Base-by-base conservation (phyloP, 805 yeast genomes). In the Sungouiozyma intestinalis region DNA sequence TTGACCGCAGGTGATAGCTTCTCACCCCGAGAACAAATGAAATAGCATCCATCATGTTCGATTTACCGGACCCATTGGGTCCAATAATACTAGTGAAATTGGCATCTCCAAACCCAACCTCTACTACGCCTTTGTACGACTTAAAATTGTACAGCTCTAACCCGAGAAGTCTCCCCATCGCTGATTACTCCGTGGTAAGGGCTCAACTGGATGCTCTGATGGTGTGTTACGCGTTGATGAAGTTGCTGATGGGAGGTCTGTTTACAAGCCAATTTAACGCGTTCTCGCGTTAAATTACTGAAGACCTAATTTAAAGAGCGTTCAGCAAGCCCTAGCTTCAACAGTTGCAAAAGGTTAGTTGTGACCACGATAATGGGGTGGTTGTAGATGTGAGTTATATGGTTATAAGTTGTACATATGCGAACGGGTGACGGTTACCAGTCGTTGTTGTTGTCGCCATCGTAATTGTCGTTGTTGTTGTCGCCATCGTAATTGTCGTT, bases 21-120 rank as follows among this genome's bases (percentile, higher is more conserved):
- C 81, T 69, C 38, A 90, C 78, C 19, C 98, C 98, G 32, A 92
- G 70, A 7, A 90, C 97, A 61, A 92, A 92, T 16, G 96, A 81
- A 37, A 92, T 82, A 31, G 98, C 97, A 60, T 92, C 98, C 83
- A 92, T 88, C 78, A 92, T 83, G 57, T 92, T 92, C 35, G 95
- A 84, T 65, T 92, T 92, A 6, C 98, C 98, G 1, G 97, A 83
- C 29, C 98, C 98, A 69, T 92, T 92, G n/a, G 97, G 97, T 1
- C 98, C 98, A 44, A 92, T 84, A 47, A 92, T 85, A 36, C 94
- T 81, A 1, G 95, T 85, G 66, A 92, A 92, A 46, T 73, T 70
- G 0, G 88, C 75, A 11, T 79, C 71, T 0, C 96, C 96, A 62
- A 92, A 83, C 2, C 92, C 94, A 17, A 90, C 75, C 4, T 71